Evolutionary conservation across 2,329 filamentous ascomycete species (phyloP), one percentile per base, ranked within the genome.

Genomic region (Neospermospora avenae): DNA sequence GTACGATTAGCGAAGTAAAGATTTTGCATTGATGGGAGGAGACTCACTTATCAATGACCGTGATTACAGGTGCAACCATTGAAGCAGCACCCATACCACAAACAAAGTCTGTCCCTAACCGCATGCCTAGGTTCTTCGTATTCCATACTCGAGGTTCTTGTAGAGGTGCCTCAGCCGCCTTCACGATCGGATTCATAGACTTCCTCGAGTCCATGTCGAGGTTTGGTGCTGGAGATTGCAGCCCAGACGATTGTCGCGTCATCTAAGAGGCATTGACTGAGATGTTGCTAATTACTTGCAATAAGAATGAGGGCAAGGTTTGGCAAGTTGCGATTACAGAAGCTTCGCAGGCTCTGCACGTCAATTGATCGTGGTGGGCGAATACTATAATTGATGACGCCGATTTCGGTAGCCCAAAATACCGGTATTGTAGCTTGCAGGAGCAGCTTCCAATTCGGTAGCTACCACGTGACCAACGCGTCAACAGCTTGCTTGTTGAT

Each of bases 31-130:
- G n/a, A n/a, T n/a, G n/a, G n/a, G n/a, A 18, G 28, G 14, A 20
- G 25, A 60, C 63, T 59, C 8, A 93, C 89, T 88, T 85, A 75
- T 96, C 92, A 75, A 97, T 95, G 66, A 95, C 88, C 39, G 89
- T 89, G 64, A 96, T 93, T 41, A 96, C 73, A 1, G 93, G 92
- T 57, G 92, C 91, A 51, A 96, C 88, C 62, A 95, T 77, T 6
- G 82, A 83, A 1, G 88, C 91, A 11, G 92, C 90, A 48, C 84
- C 82, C 1, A 83, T 81, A 1, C 91, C 92, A 69, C 88, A 87
- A 46, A 83, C 74, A 22, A 83, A 74, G 77, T 96, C 91, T 16
- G 85, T 83, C 45, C 80, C 84, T 13, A 96, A 71, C 55, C 91
- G 82, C 65, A 81, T 74, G 14, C 82, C 82, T 58, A 96, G 75